Evolutionary conservation across 2,329 filamentous ascomycete genomes (phyloP).

Genomic region (Colletotrichum sp.): DNA sequence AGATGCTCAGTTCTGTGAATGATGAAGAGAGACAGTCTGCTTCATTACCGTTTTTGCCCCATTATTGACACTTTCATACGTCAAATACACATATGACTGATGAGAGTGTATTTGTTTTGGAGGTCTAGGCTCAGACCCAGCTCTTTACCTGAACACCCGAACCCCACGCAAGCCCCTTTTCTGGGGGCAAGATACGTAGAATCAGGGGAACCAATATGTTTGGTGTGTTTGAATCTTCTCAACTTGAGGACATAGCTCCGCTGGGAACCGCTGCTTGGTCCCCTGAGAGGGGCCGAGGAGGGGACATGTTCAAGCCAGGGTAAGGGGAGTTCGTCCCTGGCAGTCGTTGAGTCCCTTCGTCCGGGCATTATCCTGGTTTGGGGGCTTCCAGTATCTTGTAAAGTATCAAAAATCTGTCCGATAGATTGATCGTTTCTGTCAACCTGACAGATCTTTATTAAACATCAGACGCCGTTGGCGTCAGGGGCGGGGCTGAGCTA

Average conservation of each 20-base stretch:
- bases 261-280: background rate
- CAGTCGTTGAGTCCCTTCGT: background rate
- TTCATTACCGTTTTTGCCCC: background rate
- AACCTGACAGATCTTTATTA: background rate
- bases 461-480: background rate
- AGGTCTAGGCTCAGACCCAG: background rate
- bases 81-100: rapidly evolving
- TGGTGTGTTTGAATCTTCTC: background rate
- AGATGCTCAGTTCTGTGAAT: rapidly evolving
- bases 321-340: background rate
- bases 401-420: background rate
- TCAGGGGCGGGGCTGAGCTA: rapidly evolving
- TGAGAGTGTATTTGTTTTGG: rapidly evolving
- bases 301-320: background rate
- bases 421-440: background rate
- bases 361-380: background rate
- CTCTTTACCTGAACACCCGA: background rate
- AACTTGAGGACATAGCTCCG: background rate
- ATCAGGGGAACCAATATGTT: background rate
- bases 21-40: rapidly evolving
- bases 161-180: background rate
- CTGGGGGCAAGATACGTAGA: background rate
- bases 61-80: background rate
- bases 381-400: background rate
- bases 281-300: background rate